Base-by-base conservation (phyloP, 2,329 filamentous ascomycete species). In the Penicillium griseofulvum region DNA sequence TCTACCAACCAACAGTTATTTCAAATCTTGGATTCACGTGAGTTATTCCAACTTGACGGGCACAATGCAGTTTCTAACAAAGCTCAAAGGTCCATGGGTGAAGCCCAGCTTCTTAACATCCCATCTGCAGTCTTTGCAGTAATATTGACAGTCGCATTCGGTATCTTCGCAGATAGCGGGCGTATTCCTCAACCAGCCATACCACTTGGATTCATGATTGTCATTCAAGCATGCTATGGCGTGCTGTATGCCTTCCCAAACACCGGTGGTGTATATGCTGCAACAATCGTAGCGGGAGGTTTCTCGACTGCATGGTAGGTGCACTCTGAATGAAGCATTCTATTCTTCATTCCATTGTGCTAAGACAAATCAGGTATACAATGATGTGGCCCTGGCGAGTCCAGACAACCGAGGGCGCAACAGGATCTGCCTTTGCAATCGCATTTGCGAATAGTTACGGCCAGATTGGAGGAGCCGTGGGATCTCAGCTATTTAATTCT, bases 301-400 rank as follows among this genome's bases (percentile, higher is more conserved):
- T 44, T 44, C 26, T 44, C 26, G 3, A 44, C 42, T 31, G 42
- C 42, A 14, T 44, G 11, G 42, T 31, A 7, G 19, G 11, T 19
- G 2, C 2, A 4, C 5, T 5, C 16, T 12, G 3, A 5, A 3
- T 2, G 3, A 3, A 28, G 8, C 0, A n/a, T n/a, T 22, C 5
- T 3, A 9, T 19, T 5, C 11, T 1, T 29, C 41, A 12, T 17
- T 24, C 8, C 7, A 0, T 14, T 3, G 16, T 14, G n/a, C 26
- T 31, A 31, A 31, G 9, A 19, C 12, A 29, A 29, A 19, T 7
- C 26, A 44, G 41, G 41, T 44, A 44, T 44, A 44, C 41, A 19
- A 31, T 31, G 41, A 44, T 44, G 41, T 44, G 41, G 26, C 41
- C 41, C n/a, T 44, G 41, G n/a, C 26, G 26, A 19, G 11, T 44